Evolutionary conservation across 306 rosid genomes (phyloP), one percentile per base, ranked within the genome.

Genomic region (Malus orientalis): DNA sequence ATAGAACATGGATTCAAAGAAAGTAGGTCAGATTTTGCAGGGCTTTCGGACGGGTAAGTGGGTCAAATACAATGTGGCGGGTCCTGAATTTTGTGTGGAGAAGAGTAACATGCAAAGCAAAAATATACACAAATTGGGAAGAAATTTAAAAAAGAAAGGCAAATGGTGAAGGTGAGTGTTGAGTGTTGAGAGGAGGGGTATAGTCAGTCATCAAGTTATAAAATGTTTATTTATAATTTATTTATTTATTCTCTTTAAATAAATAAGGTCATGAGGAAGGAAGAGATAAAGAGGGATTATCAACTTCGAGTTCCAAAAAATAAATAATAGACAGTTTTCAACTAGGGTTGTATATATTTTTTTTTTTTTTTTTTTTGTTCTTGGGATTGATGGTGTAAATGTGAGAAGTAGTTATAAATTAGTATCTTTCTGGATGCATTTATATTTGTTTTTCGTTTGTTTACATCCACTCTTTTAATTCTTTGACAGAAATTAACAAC

Each of bases 191-290:
- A 51, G 55, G 42, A 4, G 20, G 18, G 59, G 45, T 29, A 62
- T 13, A 45, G 16, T 8, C 23, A 30, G 4, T 16, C 11, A 16
- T 85, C 91, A 77, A 85, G 84, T 84, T 82, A 86, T 74, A 10
- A 83, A 86, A 86, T 85, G 78, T 75, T 76, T 79, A 62, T 67
- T 86, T 81, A 70, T 80, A 76, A 81, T 88, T 84, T 82, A 84
- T 82, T 87, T 88, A 85, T 82, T 85, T 83, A 78, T 89, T 86
- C 89, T 84, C 89, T 76, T 75, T 67, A 84, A 76, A 81, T 82
- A 84, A 91, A 85, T 88, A 88, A 89, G 84, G 69, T 74, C 69
- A 79, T 13, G 82, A 67, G 54, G 80, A 53, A 70, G 70, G 81
- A 57, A 70, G 70, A 80, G 23, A 42, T 22, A 72, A 13, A 49